Evolutionary conservation across 148 eudicot genomes (phyloP).

Genomic region (Polygonum aviculare): DNA sequence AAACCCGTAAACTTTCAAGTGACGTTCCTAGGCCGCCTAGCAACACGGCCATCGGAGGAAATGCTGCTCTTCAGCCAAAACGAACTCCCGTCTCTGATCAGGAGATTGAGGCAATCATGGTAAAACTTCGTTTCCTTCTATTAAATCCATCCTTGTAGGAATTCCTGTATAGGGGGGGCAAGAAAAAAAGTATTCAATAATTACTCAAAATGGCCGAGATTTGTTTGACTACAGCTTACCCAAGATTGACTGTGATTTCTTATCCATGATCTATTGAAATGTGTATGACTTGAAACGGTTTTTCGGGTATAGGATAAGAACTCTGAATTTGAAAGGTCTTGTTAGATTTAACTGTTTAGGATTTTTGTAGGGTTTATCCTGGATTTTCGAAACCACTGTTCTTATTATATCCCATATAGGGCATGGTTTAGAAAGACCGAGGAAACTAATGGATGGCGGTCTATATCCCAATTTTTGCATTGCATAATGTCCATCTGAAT

Average conservation of each 20-base stretch:
- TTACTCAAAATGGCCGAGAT: not conserved
- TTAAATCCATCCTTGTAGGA: not conserved
- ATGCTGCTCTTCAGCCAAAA: slow-evolving; percentile 75
- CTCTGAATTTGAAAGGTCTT: too few relatives aligned
- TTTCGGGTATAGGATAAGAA: too few relatives aligned
- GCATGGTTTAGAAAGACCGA: too few relatives aligned
- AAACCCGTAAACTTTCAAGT: slow-evolving; percentile 16
- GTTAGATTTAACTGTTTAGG: too few relatives aligned
- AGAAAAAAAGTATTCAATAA: not conserved
- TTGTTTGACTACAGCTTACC: not conserved
- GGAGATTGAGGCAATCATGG: slow-evolving; percentile 70
- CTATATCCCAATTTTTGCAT: not conserved
- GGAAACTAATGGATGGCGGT: not conserved
- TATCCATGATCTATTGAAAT: too few relatives aligned
- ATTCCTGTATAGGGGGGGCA: not conserved
- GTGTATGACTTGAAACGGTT: too few relatives aligned
- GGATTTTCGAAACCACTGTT: too few relatives aligned
- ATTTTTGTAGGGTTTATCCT: too few relatives aligned
- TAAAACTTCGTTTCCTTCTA: slow-evolving; percentile 14
- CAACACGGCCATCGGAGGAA: slow-evolving; percentile 41
- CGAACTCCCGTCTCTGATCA: slow-evolving; percentile 51
- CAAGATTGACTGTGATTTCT: not conserved
- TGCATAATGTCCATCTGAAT: not conserved
- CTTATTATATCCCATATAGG: too few relatives aligned
- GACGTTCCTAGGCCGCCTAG: slow-evolving; percentile 46